Percentiles rank a stretch among this genome's conserved stretches.
Conservation (phyloP, 305 asterid species). For the Solanum aculeatissimum region DNA sequence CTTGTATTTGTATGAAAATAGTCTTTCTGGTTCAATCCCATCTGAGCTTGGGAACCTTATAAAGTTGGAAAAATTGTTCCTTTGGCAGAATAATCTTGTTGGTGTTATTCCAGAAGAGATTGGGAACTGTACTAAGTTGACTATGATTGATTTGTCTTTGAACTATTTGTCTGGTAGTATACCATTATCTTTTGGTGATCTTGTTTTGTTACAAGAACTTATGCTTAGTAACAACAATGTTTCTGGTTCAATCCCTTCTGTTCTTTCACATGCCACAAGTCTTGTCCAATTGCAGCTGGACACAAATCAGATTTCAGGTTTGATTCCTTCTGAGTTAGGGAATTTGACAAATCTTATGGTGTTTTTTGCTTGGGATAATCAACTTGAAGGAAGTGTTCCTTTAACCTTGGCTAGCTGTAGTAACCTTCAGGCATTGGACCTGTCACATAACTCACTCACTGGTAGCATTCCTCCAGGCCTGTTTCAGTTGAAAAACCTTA, state of each 20-base stretch:
- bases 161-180: conserved; percentile 32
- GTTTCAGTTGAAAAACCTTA: conserved; percentile 28
- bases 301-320: conserved; percentile 32
- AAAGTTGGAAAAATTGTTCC: conserved; percentile 22
- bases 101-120: conserved; percentile 32
- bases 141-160: conserved; percentile 26
- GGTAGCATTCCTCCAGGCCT: conserved; percentile 27
- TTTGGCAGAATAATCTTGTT: conserved; percentile 32
- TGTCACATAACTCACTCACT: conserved; percentile 36
- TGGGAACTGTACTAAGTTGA: conserved; percentile 27
- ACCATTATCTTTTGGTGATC: conserved; percentile 29
- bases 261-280: conserved; percentile 19
- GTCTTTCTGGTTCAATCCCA: conserved; percentile 34
- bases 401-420: conserved; percentile 27
- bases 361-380: conserved; percentile 36
- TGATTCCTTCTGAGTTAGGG: conserved; percentile 36
- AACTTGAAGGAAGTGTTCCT: conserved; percentile 36
- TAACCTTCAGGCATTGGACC: conserved; percentile 30
- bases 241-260: conserved; percentile 35
- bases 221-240: conserved; percentile 35
- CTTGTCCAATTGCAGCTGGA: conserved; percentile 30
- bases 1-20: conserved; percentile 32
- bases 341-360: conserved; percentile 21
- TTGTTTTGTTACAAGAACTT: conserved; percentile 27
- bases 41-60: conserved; percentile 21